A percentile compares a stretch with the other conserved stretches of the same genome.
phyloP scores from a whole-genome alignment of 2,329 filamentous ascomycete species.

The Celoporthe dispersa region DNA sequence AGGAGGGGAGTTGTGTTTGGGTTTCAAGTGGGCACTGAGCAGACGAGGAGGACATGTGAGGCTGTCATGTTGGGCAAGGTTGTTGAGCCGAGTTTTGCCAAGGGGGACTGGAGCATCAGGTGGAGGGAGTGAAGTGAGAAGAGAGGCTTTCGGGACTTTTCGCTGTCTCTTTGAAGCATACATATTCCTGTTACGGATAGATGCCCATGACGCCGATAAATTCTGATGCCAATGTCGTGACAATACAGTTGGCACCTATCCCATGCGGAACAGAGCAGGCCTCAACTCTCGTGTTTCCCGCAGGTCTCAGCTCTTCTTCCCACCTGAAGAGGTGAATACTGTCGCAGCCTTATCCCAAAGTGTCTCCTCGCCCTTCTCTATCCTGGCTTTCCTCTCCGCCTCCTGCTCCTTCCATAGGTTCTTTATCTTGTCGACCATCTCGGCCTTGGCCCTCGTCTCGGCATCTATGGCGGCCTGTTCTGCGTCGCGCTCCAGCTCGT shows the following conservation, averaged over 20 bases:
- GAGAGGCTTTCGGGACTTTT: background rate
- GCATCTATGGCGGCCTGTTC: slow-evolving; percentile 68
- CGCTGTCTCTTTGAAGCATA: background rate
- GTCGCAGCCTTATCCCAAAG: slow-evolving; percentile 46
- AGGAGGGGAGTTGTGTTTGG: slow-evolving; percentile 64
- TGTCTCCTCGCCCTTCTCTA: slow-evolving; percentile 58
- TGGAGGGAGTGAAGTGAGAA: slow-evolving; percentile 51
- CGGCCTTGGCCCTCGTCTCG: slow-evolving; percentile 63
- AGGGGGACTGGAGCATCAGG: slow-evolving; percentile 62
- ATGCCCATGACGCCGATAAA: background rate
- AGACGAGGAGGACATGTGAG: slow-evolving; percentile 55
- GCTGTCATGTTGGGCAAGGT: slow-evolving; percentile 62
- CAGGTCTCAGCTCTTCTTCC: slow-evolving; percentile 19
- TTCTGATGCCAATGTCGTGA: background rate
- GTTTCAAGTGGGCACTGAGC: slow-evolving; percentile 38
- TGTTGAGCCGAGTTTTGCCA: slow-evolving; percentile 64
- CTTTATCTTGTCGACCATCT: slow-evolving; percentile 61
- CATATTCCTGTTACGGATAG: background rate
- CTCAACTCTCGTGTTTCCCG: background rate
- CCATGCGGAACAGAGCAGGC: too few species aligned
- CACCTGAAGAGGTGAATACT: slow-evolving; percentile 33
- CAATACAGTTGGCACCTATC: background rate
- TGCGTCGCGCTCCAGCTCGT: slow-evolving; percentile 60
- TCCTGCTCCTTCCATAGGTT: slow-evolving; percentile 61
- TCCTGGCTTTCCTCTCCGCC: slow-evolving; percentile 57